These are phyloP conservation scores for Lanmaoa rubissima DNA, from an alignment of 768 basidiomycete genomes.

Conservation along the genomic window DNA sequence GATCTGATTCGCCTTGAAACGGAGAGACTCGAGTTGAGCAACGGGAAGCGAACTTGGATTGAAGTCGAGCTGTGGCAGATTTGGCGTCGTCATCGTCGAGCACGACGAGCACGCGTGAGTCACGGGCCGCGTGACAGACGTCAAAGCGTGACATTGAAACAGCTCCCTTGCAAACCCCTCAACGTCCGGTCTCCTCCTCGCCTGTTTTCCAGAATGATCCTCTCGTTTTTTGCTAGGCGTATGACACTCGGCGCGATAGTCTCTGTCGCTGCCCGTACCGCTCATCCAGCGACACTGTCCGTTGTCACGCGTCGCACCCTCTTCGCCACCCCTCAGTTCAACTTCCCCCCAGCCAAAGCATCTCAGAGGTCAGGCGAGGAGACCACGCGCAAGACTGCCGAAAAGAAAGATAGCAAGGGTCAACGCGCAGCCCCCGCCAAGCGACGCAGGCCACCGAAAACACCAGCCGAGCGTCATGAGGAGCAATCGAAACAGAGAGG, in stretches of 20 bases:
- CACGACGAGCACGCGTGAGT: slow-evolving; percentile 1
- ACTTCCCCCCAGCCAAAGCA: slow-evolving; percentile 7
- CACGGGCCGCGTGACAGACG: slow-evolving; percentile 16
- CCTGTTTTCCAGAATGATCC: slow-evolving; percentile 4
- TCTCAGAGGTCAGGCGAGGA: background rate
- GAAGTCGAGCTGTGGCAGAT: slow-evolving; percentile 12
- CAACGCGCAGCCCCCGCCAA: slow-evolving; percentile 5
- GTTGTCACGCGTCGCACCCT: slow-evolving; percentile 26
- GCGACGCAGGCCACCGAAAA: slow-evolving; percentile 5
- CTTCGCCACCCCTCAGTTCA: slow-evolving; percentile 20
- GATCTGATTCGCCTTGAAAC: slow-evolving; percentile 75
- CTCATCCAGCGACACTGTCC: background rate
- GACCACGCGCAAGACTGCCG: background rate
- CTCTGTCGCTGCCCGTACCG: background rate
- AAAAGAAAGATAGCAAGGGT: background rate
- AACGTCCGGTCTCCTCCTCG: background rate
- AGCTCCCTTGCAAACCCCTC: background rate
- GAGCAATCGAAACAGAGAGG: slow-evolving; percentile 5
- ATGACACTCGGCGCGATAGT: background rate
- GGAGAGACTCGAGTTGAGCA: slow-evolving; percentile 71
- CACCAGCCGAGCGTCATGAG: background rate
- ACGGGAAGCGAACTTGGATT: slow-evolving; percentile 48
- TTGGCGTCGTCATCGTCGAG: background rate
- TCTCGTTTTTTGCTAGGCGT: slow-evolving; percentile 17
- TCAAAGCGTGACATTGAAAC: slow-evolving; percentile 15